Base-by-base conservation (phyloP, 768 basidiomycete genomes). In the Macrolepiota fuliginosa region DNA sequence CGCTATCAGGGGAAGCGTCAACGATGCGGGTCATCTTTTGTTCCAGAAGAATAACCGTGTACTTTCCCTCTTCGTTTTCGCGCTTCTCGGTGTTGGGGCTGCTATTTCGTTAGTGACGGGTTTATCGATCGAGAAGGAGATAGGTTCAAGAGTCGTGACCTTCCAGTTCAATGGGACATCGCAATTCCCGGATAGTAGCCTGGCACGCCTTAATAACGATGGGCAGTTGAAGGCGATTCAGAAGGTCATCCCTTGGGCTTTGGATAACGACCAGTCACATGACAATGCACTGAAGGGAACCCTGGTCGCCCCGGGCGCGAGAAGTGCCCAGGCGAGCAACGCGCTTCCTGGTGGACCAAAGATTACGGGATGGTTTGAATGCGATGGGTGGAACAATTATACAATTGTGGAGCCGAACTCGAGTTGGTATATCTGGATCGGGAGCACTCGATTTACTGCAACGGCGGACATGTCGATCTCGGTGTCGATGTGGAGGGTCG, bases 201-300 rank as follows among this genome's bases (percentile, higher is more conserved):
- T 51, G 32, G 11, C 27, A 6, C 10, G 4, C 9, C 32, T 64
- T 2, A 66, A 64, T 37, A 63, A 35, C 40, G 64, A 49, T 45
- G 62, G 64, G 11, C 64, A 65, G 36, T 17, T 62, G 35, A 56
- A 49, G 29, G 66, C 66, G 11, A 57, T 45, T 10, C 56, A 64
- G 25, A 63, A 66, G 35, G 61, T 64, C 6, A 63, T 54, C 13
- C 35, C 54, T 9, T 66, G 66, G 66, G 64, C 66, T 3, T 36
- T 66, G 32, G 50, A 42, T 9, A 52, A 55, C 13, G 64, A 66
- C 35, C 52, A 24, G 27, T 29, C 5, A 24, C 66, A 66, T 50
- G 63, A 35, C 27, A 22, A 39, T 27, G 66, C 64, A 9, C 49
- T 56, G 12, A 58, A 39, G 24, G 64, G 66, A 3, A 42, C 66